Conservation (phyloP, 495 filamentous ascomycete species). For the Diplogelasinospora grovesii region DNA sequence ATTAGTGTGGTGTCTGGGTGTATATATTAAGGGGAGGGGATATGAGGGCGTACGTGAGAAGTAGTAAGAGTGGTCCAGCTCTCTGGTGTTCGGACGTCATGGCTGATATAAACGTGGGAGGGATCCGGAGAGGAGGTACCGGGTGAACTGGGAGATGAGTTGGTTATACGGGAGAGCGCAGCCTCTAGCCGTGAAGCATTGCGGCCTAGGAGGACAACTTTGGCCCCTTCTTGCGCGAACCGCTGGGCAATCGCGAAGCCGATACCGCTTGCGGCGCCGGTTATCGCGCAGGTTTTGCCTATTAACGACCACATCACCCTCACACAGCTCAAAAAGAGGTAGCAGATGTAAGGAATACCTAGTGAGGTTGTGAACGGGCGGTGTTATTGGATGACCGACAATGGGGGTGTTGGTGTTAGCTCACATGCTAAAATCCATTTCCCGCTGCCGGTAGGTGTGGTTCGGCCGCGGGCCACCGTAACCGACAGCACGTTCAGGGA, state of each 20-base stretch:
- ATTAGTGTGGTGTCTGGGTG: background rate
- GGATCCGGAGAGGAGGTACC: too few relatives aligned
- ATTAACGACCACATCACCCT: conserved; percentile 14
- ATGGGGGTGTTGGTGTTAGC: too few relatives aligned
- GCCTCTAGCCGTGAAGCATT: conserved; percentile 31
- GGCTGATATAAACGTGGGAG: too few relatives aligned
- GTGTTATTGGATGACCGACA: background rate
- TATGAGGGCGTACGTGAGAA: background rate
- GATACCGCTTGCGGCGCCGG: conserved; percentile 36
- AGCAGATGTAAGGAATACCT: background rate
- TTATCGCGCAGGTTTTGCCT: conserved; percentile 32
- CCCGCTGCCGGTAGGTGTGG: too few relatives aligned
- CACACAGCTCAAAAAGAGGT: background rate
- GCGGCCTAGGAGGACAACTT: conserved; percentile 50
- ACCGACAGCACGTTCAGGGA: too few relatives aligned
- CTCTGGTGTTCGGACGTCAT: too few relatives aligned
- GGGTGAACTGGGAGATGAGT: background rate
- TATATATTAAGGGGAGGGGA: background rate
- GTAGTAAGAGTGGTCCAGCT: too few relatives aligned
- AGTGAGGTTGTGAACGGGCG: background rate
- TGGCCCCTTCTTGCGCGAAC: conserved; percentile 58
- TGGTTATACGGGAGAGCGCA: conserved; percentile 6
- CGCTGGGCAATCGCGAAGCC: conserved; percentile 53
- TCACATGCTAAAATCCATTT: too few relatives aligned
- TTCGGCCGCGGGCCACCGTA: too few relatives aligned